Evolutionary conservation across 1,284 basidiomycete species (phyloP).

Genomic region (Chondrostereum purpureum): DNA sequence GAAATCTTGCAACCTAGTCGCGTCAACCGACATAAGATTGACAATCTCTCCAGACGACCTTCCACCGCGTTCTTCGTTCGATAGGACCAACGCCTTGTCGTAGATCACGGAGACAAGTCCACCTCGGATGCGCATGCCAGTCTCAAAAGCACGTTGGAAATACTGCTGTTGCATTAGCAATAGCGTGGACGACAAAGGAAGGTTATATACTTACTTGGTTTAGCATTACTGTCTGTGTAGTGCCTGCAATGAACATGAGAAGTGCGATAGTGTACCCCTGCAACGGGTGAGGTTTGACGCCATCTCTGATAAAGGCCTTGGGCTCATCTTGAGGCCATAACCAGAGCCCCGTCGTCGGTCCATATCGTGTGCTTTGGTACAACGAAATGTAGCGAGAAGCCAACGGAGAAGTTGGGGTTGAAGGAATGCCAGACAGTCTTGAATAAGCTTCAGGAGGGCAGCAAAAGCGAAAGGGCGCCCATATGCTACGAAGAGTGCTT

Average conservation of each 20-base stretch:
- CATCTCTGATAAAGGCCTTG: background rate
- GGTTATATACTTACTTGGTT: slow-evolving; percentile 58
- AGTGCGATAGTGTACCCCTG: slow-evolving; percentile 74
- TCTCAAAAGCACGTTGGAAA: slow-evolving; percentile 76
- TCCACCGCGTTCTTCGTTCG: slow-evolving; percentile 69
- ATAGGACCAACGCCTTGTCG: slow-evolving; percentile 79
- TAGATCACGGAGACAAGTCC: slow-evolving; percentile 85
- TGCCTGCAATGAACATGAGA: slow-evolving; percentile 75
- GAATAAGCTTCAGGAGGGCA: slow-evolving; percentile 60
- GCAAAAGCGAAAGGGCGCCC: slow-evolving; percentile 75
- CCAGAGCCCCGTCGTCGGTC: slow-evolving; percentile 10
- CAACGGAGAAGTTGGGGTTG: slow-evolving; percentile 87
- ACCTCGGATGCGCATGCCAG: slow-evolving; percentile 85
- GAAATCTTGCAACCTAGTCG: slow-evolving; percentile 82
- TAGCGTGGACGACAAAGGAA: background rate
- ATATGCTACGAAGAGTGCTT: slow-evolving; percentile 70
- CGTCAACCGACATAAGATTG: slow-evolving; percentile 88
- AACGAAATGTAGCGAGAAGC: slow-evolving; percentile 78
- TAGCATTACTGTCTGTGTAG: slow-evolving; percentile 76
- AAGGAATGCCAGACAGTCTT: slow-evolving; percentile 78
- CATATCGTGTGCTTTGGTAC: slow-evolving; percentile 52
- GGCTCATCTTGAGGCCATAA: slow-evolving; percentile 17
- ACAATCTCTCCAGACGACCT: slow-evolving; percentile 89
- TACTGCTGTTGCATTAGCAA: slow-evolving; percentile 41
- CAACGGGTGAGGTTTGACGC: slow-evolving; percentile 26